Conservation (phyloP, 257 asterid species). For the Fraxinus anomala region DNA sequence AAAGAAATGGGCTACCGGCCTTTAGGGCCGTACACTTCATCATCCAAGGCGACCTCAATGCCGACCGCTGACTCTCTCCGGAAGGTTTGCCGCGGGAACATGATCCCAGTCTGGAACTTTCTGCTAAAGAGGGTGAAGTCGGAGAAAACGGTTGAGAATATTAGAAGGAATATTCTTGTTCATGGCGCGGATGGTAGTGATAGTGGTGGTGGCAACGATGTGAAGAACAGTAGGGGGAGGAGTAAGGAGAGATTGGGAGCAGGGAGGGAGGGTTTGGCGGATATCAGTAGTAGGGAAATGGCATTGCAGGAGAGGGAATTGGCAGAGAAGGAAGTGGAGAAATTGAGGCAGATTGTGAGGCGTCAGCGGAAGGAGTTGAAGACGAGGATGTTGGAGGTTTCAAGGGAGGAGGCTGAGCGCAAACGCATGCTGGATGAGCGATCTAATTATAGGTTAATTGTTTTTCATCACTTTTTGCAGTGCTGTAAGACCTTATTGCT, state of each 20-base stretch:
- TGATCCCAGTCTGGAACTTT: slow-evolving; percentile 91
- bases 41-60: too few relatives aligned
- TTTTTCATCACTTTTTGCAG: neutral
- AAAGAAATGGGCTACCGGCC: too few relatives aligned
- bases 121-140: slow-evolving; percentile 81
- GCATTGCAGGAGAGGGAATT: slow-evolving; percentile 90
- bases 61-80: slow-evolving; percentile 67
- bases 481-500: neutral
- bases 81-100: slow-evolving; percentile 89
- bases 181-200: slow-evolving; percentile 67
- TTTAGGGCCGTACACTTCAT: too few relatives aligned
- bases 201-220: slow-evolving; percentile 2
- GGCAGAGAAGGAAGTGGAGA: too few relatives aligned
- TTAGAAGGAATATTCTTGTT: slow-evolving; percentile 80
- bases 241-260: slow-evolving; percentile 53
- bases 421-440: slow-evolving; percentile 19
- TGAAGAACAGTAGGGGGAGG: slow-evolving; percentile 44
- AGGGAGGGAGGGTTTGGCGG: slow-evolving; percentile 45
- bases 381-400: slow-evolving; percentile 42
- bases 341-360: slow-evolving; percentile 10
- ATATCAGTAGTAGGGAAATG: slow-evolving; percentile 64
- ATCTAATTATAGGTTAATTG: slow-evolving; percentile 72
- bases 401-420: slow-evolving; percentile 57
- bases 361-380: too few relatives aligned
- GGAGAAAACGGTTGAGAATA: slow-evolving; percentile 87